phyloP scores from a whole-genome alignment of 1,284 basidiomycete species.

The Austroboletus olivaceoglutinosus region DNA sequence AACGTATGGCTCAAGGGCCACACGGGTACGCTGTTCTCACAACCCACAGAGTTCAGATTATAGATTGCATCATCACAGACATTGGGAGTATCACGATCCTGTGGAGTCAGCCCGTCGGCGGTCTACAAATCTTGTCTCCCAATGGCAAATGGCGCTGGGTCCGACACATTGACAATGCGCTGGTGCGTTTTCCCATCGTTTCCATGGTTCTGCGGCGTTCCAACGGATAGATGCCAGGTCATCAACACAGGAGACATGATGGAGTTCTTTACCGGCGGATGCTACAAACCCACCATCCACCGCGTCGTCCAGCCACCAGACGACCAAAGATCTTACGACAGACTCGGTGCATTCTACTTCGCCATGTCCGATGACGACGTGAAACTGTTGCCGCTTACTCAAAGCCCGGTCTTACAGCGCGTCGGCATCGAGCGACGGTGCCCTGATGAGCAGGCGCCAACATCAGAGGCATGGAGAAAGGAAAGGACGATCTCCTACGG shows the following conservation, averaged over 20 bases:
- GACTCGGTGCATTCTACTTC: constrained; percentile 47
- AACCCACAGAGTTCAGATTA: no score
- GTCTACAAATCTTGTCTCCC: constrained; percentile 50
- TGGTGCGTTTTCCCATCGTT: constrained; percentile 2
- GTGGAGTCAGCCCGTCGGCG: constrained; percentile 58
- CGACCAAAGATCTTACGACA: constrained; percentile 38
- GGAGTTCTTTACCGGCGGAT: constrained; percentile 52
- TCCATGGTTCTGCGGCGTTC: background rate
- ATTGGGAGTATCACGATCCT: constrained; percentile 56
- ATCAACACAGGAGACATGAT: constrained; percentile 59
- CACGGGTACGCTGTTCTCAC: background rate
- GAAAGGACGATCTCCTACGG: constrained; percentile 39
- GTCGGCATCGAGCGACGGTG: constrained; percentile 31
- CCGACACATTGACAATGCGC: constrained; percentile 49
- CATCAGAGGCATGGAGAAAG: constrained; percentile 34
- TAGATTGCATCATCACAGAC: constrained; percentile 32
- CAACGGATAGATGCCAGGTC: constrained; percentile 14
- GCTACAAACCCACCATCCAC: constrained; percentile 45
- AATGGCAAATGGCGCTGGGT: constrained; percentile 57
- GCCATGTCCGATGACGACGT: constrained; percentile 33
- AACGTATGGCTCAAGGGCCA: background rate
- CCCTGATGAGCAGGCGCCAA: constrained; percentile 30
- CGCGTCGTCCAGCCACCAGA: constrained; percentile 43
- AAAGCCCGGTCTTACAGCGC: constrained; percentile 31
- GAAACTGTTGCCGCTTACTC: constrained; percentile 26